phyloP scores from a whole-genome alignment of 176 grass and related monocot genomes.

The Triticum dicoccoides region DNA sequence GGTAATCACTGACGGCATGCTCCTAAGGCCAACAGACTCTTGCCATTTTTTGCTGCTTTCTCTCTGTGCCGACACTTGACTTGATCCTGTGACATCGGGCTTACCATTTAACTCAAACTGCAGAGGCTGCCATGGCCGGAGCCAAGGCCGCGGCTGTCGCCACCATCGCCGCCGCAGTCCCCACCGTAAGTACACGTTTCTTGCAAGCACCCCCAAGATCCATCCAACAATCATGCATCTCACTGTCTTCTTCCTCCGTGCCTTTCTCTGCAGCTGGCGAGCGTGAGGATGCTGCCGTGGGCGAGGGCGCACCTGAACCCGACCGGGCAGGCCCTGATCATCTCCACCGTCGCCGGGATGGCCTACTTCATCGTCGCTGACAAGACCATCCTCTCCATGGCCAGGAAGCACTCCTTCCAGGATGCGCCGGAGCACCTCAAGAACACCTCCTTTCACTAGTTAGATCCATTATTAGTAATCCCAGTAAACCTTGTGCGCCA shows the following conservation, averaged over 20 bases:
- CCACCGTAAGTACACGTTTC: conserved; percentile 35
- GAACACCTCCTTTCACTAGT: conserved; percentile 31
- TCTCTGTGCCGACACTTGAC: no score
- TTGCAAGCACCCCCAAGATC: no score
- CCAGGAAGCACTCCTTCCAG: conserved; percentile 58
- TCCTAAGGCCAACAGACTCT: no score
- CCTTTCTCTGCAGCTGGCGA: conserved; percentile 43
- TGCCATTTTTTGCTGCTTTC: no score
- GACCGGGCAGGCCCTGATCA: conserved; percentile 67
- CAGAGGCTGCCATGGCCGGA: conserved; percentile 66
- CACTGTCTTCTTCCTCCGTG: no score
- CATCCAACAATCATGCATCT: no score
- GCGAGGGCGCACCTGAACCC: conserved; percentile 63
- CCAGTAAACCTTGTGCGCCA: no score
- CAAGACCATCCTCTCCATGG: conserved; percentile 65
- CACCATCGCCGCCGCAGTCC: conserved; percentile 53
- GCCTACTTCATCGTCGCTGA: conserved; percentile 59
- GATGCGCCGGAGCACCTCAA: conserved; percentile 26
- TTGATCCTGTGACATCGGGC: no score
- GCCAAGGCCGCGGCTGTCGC: conserved; percentile 57
- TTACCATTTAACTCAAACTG: no score
- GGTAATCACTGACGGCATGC: conserved; percentile 14
- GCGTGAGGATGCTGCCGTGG: conserved; percentile 76
- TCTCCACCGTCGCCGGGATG: conserved; percentile 69
- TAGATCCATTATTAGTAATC: no score